These are phyloP conservation scores for Protomyces inouyei DNA, from an alignment of 1,139 yeast genomes.

Conservation along the genomic window DNA sequence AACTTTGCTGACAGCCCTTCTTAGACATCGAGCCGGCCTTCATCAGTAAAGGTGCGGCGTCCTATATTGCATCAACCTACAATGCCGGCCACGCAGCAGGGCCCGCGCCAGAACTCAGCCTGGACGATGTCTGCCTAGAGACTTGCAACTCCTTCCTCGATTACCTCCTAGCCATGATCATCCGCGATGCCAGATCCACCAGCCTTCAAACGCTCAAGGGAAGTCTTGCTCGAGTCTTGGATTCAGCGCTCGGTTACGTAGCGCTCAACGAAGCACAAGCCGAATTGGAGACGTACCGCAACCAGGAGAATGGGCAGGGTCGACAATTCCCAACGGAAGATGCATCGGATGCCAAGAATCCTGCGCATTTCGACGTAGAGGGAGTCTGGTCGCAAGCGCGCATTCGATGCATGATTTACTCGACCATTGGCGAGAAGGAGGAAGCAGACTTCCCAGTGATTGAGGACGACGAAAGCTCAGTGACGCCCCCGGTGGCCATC, in stretches of 20 bases:
- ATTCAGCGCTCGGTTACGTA: conserved; percentile 29
- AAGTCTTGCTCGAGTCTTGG: conserved; percentile 26
- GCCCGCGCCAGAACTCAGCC: conserved; percentile 9
- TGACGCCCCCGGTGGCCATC: conserved; percentile 30
- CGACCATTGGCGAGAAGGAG: conserved; percentile 32
- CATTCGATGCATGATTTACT: conserved; percentile 32
- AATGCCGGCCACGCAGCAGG: conserved; percentile 9
- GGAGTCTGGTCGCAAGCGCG: conserved; percentile 30
- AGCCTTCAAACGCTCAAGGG: conserved; percentile 23
- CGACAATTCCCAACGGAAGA: neutral
- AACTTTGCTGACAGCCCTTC: neutral
- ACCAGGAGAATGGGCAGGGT: conserved; percentile 26
- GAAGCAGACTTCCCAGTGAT: conserved; percentile 25
- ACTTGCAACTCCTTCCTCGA: conserved; percentile 30
- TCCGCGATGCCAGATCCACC: conserved; percentile 29
- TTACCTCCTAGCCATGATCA: conserved; percentile 26
- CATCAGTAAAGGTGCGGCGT: conserved; percentile 17
- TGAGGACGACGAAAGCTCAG: conserved; percentile 2
- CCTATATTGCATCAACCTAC: conserved; percentile 24
- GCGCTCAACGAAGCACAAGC: conserved; percentile 32
- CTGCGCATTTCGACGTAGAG: conserved; percentile 23
- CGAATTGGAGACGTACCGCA: conserved; percentile 30
- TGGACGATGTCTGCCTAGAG: conserved; percentile 11
- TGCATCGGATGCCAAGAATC: neutral
- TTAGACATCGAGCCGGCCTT: conserved; percentile 16